Evolutionary conservation across 1,139 yeast genomes (phyloP), one percentile per base, ranked within the genome.

Genomic region (Ogataea hybrid): DNA sequence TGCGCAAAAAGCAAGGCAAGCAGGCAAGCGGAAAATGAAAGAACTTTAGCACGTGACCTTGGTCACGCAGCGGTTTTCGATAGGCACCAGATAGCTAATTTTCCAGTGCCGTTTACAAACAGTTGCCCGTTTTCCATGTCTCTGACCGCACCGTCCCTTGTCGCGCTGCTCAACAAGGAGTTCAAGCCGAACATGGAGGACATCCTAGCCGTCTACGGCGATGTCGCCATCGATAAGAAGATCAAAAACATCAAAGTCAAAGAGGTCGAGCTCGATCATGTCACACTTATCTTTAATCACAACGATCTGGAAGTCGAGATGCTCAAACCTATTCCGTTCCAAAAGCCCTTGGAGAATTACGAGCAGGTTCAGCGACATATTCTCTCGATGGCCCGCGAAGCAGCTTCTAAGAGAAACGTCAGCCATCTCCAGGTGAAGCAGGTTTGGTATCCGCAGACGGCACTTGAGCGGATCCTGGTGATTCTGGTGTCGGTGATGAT

Each of bases 131-230:
- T 18, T 18, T 18, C 20, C 32, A 29, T 31, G 33, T 25, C 37
- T 14, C 43, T 38, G 10, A 32, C 32, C 9, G 32, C 29, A 6
- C 17, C 39, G 4, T 25, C 25, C 11, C 34, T 45, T 14, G 30
- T 46, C 12, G 46, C 49, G 7, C 16, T 35, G 23, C 28, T 84
- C 86, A 85, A 84, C 67, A 69, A 70, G 43, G 83, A 77, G 68
- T 92, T 85, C 67, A 71, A 72, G 50, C 68, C 84, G 59, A 77
- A 89, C 11, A 67, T 89, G 21, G 73, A 70, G 47, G 96, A 88
- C 63, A 82, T 82, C 54, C 69, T 87, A 33, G 77, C 69, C 11
- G 80, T 74, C 35, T 86, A 83, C 54, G 89, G 84, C 1, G 72
- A 72, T 3, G 75, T 80, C 25, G 61, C 68, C 12, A 59, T 70